Evolutionary conservation across 2,329 filamentous ascomycete genomes (phyloP), one percentile per base, ranked within the genome.

Genomic region (Trichoderma sp.): DNA sequence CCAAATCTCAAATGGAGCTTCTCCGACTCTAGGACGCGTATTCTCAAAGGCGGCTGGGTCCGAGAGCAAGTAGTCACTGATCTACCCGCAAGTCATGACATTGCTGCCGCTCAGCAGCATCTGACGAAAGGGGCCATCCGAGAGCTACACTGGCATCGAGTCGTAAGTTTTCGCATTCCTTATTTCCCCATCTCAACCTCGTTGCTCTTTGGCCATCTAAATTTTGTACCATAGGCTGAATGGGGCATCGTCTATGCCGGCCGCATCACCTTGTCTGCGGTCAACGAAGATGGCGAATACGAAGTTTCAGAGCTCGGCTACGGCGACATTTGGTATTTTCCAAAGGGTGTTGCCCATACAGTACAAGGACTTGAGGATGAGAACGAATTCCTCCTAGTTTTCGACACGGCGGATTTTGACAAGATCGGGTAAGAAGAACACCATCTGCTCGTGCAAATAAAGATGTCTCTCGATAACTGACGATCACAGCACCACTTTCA

Each of bases 1-100:
- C 87, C 88, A 0, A 92, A 92, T 76, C 82, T 92, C 75, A 92
- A 92, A 78, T 88, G 90, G 90, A 87, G 88, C 68, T 92, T 92
- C 80, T 91, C 89, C 0, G 88, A 91, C 78, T 91, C 89, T 28
- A 90, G 88, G 80, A 90, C 88, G 1, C 85, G 84, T 28, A 83
- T 92, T 43, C 83, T 89, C 66, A 86, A 86, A 30, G 90, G 90
- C 1, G 90, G 91, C 3, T 92, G 90, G 90, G 86, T 88, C 1
- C 84, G 90, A 28, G 87, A 91, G 79, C 89, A 92, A 76, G 88
- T 91, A 69, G 85, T 91, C 62, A 87, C 87, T n/a, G 91, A 92
- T 77, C 79, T 92, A 7, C 90, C 91, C 0, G 82, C 85, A 15
- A 91, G 89, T 77, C 86, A 88, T 73, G 90, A 92, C 74, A 91